Evolutionary conservation across 768 basidiomycete species (phyloP), one percentile per base, ranked within the genome.

Genomic region (Inosperma sp.): DNA sequence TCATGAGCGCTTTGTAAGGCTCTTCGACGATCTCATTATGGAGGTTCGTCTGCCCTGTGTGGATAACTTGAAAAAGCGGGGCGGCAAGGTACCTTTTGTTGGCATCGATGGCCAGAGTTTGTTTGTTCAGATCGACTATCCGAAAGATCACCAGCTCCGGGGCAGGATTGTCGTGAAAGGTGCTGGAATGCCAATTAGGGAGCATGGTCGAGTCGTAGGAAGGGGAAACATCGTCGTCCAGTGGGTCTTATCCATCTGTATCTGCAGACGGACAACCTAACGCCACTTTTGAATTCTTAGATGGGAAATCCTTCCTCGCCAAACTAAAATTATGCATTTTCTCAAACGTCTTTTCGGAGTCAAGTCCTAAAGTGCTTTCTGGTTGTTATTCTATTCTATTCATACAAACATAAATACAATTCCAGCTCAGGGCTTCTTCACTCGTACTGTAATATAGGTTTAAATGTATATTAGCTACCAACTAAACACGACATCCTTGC

Each of bases 141-240:
- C 77, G 34, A 70, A 76, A 56, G 76, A 78, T 56, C 73, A 73
- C 57, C 68, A 66, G 4, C 66, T 78, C 48, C 75, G 72, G 45
- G 82, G 81, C 13, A 72, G 75, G 52, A 63, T 73, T 35, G 68
- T 74, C 33, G 67, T 83, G 48, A 71, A 70, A 59, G 82, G 80
- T 34, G 81, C 78, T 47, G 85, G 85, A n/a, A 87, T 87, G 85
- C 83, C 83, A 33, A 69, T 82, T 37, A 67, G 78, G 49, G 71
- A 77, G n/a, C 67, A 74, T 25, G 75, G 79, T 8, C 68, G 71
- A 58, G 67, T 78, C 8, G 63, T 78, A 46, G 81, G 81, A 29
- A 73, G 78, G 58, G 83, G 84, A 14, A 81, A 83, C 59, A 68
- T 87, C 59, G 68, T 85, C 52, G 70, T 87, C 49, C 78, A 76